Conservation (phyloP, 75 land plant genomes). For the Sequoia sempervirens region DNA sequence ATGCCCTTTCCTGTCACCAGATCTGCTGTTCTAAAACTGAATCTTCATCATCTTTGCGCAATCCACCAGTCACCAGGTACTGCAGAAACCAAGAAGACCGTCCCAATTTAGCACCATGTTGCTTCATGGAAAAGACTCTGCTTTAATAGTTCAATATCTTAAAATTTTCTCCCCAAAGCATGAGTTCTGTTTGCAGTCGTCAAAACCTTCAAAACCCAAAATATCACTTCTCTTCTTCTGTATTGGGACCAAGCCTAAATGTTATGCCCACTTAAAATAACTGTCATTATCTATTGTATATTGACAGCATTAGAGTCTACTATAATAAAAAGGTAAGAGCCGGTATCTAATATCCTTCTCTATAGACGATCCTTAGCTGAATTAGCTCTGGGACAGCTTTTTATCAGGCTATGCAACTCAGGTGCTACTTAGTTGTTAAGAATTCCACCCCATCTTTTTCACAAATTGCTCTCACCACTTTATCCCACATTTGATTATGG, state of each 20-base stretch:
- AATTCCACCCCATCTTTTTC: not conserved
- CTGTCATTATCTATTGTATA: too few relatives aligned
- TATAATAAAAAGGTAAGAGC: too few relatives aligned
- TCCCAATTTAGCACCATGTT: not conserved
- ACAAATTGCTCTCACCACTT: not conserved
- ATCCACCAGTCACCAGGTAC: not conserved
- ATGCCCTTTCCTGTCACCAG: not conserved
- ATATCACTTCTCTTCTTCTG: not conserved
- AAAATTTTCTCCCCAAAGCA: not conserved
- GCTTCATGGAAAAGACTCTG: not conserved
- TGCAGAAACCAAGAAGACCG: not conserved
- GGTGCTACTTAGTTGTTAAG: not conserved
- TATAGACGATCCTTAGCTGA: too few relatives aligned
- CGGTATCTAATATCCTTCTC: too few relatives aligned
- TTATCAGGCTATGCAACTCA: not conserved
- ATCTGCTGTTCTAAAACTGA: not conserved
- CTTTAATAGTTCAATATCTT: too few relatives aligned
- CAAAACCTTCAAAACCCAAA: not conserved
- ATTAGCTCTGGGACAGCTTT: too few relatives aligned
- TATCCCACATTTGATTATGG: not conserved
- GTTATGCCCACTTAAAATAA: too few relatives aligned
- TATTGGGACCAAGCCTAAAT: too few relatives aligned
- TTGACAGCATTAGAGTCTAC: too few relatives aligned
- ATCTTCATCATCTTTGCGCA: not conserved
- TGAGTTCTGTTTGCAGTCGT: not conserved